Evolutionary conservation across 768 basidiomycete genomes (phyloP).

Genomic region (Trametes gibbosa): DNA sequence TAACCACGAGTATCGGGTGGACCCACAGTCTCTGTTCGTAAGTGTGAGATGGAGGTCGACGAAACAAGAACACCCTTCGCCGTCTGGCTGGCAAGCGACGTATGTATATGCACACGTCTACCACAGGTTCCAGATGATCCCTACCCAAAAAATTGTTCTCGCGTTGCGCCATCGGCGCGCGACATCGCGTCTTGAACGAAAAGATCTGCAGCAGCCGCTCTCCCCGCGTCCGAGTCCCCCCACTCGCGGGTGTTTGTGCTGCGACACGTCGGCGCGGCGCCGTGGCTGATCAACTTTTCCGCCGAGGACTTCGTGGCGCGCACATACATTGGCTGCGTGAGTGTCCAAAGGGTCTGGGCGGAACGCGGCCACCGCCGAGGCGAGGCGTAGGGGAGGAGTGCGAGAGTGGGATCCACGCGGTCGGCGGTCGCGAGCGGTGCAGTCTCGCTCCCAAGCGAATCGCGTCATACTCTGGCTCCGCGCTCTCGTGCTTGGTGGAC

Average conservation of each 20-base stretch:
- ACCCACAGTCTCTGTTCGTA: not conserved
- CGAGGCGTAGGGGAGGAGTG: not conserved
- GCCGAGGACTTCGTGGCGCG: not conserved
- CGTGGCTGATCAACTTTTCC: no score
- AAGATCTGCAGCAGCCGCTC: not conserved
- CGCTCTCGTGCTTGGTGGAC: not conserved
- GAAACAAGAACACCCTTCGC: not conserved
- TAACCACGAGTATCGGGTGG: not conserved
- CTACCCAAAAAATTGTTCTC: no score
- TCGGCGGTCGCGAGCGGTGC: not conserved
- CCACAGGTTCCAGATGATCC: no score
- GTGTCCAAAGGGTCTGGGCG: not conserved
- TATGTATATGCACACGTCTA: not conserved
- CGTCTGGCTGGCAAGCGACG: not conserved
- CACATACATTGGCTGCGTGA: not conserved
- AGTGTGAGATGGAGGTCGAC: not conserved
- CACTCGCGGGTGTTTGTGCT: not conserved
- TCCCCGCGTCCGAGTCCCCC: not conserved
- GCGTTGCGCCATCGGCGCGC: slow-evolving; percentile 4
- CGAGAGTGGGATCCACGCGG: not conserved
- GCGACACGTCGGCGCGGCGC: not conserved
- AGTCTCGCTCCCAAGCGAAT: not conserved
- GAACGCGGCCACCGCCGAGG: not conserved
- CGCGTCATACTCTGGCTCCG: not conserved
- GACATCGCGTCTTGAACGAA: not conserved